phyloP scores from a whole-genome alignment of 345 rosid species.

The Aquilaria sinensis region DNA sequence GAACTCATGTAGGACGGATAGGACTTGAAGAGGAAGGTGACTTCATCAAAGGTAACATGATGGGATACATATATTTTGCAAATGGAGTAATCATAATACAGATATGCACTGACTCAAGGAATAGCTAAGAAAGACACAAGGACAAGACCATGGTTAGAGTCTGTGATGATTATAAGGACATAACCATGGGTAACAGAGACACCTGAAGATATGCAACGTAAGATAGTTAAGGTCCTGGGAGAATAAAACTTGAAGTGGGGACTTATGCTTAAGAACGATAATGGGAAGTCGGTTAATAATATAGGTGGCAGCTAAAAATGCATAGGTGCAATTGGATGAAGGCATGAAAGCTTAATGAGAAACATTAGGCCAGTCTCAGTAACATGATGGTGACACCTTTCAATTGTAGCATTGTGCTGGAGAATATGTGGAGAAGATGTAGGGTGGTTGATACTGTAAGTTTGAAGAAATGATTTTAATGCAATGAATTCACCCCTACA shows the following conservation, averaged over 20 bases:
- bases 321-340: not conserved
- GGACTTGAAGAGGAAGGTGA: too few species aligned
- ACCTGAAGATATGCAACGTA: too few species aligned
- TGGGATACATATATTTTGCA: too few species aligned
- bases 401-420: not conserved
- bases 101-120: too few species aligned
- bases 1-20: too few species aligned
- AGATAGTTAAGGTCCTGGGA: not conserved
- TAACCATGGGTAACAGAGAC: too few species aligned
- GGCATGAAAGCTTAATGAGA: not conserved
- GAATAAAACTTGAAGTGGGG: not conserved
- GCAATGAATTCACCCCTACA: not conserved
- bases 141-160: not conserved
- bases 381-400: not conserved
- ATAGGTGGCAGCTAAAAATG: not conserved
- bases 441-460: not conserved
- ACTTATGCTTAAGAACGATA: too few species aligned
- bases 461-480: not conserved
- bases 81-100: too few species aligned
- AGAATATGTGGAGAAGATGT: not conserved
- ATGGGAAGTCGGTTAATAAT: not conserved
- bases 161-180: too few species aligned
- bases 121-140: not conserved
- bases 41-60: too few species aligned
- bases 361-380: not conserved